Percentiles rank a stretch among this genome's conserved stretches.
These are phyloP conservation scores for Lentinula lateritia DNA, from an alignment of 768 basidiomycete genomes.

Conservation along the genomic window DNA sequence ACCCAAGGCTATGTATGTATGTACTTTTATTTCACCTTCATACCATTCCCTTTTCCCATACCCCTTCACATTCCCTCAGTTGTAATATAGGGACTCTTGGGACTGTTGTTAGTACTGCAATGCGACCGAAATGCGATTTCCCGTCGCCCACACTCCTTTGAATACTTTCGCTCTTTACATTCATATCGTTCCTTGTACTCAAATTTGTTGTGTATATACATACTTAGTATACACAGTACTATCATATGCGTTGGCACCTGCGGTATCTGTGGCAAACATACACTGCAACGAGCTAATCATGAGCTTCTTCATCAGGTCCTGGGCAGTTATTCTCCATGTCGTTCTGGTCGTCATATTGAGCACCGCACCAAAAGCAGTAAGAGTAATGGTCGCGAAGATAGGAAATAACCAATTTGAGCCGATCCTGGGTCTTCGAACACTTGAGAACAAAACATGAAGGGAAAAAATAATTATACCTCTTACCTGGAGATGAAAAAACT, in stretches of 20 bases:
- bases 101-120: not conserved
- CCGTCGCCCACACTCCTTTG: not conserved
- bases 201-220: not conserved
- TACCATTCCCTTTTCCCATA: slow-evolving; percentile 3
- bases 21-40: not conserved
- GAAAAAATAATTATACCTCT: slow-evolving; percentile 14
- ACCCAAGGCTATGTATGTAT: not conserved
- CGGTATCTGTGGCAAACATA: not conserved
- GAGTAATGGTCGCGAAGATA: slow-evolving; percentile 69
- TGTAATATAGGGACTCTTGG: not conserved
- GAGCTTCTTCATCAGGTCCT: slow-evolving; percentile 69
- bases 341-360: slow-evolving; percentile 55
- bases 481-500: slow-evolving; percentile 66
- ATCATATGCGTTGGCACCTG: not conserved
- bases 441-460: not conserved
- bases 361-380: slow-evolving; percentile 91
- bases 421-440: slow-evolving; percentile 55
- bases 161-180: not conserved
- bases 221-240: not conserved
- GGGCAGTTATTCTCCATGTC: slow-evolving; percentile 68
- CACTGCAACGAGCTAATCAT: slow-evolving; percentile 44
- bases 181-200: not conserved
- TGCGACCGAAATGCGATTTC: not conserved
- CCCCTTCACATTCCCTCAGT: not conserved
- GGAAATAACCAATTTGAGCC: slow-evolving; percentile 58